These are phyloP conservation scores for Sedum album DNA, from an alignment of 164 flowering plant species.

Conservation along the genomic window DNA sequence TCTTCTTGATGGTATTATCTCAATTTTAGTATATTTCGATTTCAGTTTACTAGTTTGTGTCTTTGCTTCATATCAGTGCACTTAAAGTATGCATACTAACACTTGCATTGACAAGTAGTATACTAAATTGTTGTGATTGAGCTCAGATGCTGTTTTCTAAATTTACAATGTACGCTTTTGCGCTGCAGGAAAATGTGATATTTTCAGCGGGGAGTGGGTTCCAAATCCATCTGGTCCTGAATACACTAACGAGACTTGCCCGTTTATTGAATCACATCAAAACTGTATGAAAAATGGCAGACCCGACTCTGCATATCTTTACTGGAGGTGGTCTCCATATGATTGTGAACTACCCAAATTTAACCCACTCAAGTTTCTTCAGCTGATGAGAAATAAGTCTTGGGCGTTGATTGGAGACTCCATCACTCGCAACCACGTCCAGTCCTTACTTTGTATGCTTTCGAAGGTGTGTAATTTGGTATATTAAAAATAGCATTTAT, in stretches of 20 bases:
- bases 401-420: constrained; percentile 93
- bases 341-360: constrained; percentile 59
- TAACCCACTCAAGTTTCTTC: constrained; percentile 53
- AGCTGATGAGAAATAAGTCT: constrained; percentile 64
- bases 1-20: not conserved
- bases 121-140: no score
- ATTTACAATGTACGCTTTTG: not conserved
- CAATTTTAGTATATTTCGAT: no score
- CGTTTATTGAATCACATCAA: constrained; percentile 60
- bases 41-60: no score
- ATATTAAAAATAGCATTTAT: no score
- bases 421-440: constrained; percentile 84
- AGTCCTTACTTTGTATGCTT: constrained; percentile 83
- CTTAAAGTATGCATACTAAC: no score
- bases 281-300: constrained; percentile 94
- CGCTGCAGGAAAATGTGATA: not conserved
- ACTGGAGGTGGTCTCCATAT: constrained; percentile 85
- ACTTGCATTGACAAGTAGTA: no score
- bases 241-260: constrained; percentile 72
- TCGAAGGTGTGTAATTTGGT: constrained; percentile 39
- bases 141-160: not conserved
- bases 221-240: constrained; percentile 37
- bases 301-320: constrained; percentile 70
- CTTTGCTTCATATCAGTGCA: no score
- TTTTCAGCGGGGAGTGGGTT: not conserved